Evolutionary conservation across 805 yeast genomes (phyloP).

Genomic region (Scheffersomyces amazonensis): DNA sequence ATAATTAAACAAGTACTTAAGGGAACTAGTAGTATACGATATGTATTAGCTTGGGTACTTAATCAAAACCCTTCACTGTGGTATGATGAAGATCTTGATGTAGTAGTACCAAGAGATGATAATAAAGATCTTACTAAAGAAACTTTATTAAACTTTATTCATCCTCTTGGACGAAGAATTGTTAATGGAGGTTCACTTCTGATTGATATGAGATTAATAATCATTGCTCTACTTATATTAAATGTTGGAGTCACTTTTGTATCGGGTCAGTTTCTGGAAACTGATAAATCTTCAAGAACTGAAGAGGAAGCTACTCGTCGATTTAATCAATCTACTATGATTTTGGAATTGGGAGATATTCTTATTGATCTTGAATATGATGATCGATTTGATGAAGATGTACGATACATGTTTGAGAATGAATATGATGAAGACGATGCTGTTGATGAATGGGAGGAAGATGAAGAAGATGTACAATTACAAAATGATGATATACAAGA

Average conservation of each 20-base stretch:
- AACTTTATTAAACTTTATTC: slow-evolving; percentile 56
- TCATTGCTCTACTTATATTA: slow-evolving; percentile 46
- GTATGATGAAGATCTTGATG: slow-evolving; percentile 9
- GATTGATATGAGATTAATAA: slow-evolving; percentile 56
- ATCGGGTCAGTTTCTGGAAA: slow-evolving; percentile 3
- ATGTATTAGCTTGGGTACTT: slow-evolving; percentile 57
- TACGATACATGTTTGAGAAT: slow-evolving; percentile 56
- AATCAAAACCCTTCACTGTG: slow-evolving; percentile 30
- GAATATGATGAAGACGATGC: slow-evolving; percentile 37
- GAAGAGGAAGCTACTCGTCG: slow-evolving; percentile 15
- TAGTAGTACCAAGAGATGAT: slow-evolving; percentile 4
- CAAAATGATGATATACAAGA: slow-evolving; percentile 2
- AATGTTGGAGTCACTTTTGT: slow-evolving; percentile 18
- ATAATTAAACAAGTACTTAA: slow-evolving; percentile 38
- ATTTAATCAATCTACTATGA: slow-evolving; percentile 15
- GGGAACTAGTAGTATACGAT: slow-evolving; percentile 64
- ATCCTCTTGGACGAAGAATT: slow-evolving; percentile 61
- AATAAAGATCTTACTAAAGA: slow-evolving; percentile 59
- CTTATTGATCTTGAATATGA: slow-evolving; percentile 54
- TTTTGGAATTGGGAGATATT: slow-evolving; percentile 49
- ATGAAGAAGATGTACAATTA: slow-evolving; percentile 1
- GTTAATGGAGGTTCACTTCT: slow-evolving; percentile 57
- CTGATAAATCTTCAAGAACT: slow-evolving; percentile 6
- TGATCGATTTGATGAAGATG: slow-evolving; percentile 70
- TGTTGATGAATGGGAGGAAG: slow-evolving; percentile 8